phyloP scores from a whole-genome alignment of 2,329 filamentous ascomycete species.

The Arachnomyces sp. region DNA sequence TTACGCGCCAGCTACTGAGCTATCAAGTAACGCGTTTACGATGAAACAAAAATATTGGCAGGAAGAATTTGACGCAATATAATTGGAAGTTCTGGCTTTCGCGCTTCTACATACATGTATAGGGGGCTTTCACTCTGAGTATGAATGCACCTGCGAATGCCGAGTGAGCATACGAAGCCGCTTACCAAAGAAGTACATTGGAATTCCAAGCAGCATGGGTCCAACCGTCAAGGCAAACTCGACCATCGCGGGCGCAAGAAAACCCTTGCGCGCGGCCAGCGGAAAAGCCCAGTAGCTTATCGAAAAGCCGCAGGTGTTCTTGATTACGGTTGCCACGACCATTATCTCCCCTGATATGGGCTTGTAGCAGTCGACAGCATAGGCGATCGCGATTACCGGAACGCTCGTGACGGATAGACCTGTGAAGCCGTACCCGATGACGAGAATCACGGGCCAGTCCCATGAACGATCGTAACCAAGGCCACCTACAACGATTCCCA shows the following conservation, averaged over 20 bases:
- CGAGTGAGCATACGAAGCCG: slow-evolving; percentile 49
- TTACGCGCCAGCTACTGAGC: too few relatives aligned
- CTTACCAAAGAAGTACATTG: slow-evolving; percentile 55
- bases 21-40: too few relatives aligned
- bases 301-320: slow-evolving; percentile 58
- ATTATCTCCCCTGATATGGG: slow-evolving; percentile 54
- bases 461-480: slow-evolving; percentile 48
- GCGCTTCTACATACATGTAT: too few relatives aligned
- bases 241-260: slow-evolving; percentile 53
- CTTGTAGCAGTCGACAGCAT: slow-evolving; percentile 59
- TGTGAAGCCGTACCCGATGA: slow-evolving; percentile 51
- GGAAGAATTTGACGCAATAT: too few relatives aligned
- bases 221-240: slow-evolving; percentile 49
- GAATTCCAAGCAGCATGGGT: slow-evolving; percentile 47
- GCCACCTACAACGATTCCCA: slow-evolving; percentile 52
- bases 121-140: too few relatives aligned
- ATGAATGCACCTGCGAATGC: slow-evolving; percentile 51
- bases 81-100: too few relatives aligned
- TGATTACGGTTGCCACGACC: slow-evolving; percentile 56
- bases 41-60: too few relatives aligned
- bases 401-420: slow-evolving; percentile 54
- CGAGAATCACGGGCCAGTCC: slow-evolving; percentile 49
- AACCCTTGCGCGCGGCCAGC: slow-evolving; percentile 45
- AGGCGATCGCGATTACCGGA: slow-evolving; percentile 50
- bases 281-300: slow-evolving; percentile 50